phyloP scores from a whole-genome alignment of 1,284 basidiomycete species.

The Sanghuangporus weigelae region DNA sequence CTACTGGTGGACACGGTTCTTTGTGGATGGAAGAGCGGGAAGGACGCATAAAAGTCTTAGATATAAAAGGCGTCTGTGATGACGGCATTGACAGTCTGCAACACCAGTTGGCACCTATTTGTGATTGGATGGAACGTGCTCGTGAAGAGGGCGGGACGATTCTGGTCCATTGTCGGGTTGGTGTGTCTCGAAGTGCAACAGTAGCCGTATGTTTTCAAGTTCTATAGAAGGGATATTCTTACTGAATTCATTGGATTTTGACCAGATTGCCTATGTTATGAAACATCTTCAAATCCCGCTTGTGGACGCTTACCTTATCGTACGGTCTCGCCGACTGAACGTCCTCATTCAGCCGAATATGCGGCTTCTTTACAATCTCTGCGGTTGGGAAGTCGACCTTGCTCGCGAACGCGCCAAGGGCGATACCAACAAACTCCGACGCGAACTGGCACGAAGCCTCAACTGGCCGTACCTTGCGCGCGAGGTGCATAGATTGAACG shows the following conservation, averaged over 20 bases:
- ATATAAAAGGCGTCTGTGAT: constrained; percentile 87
- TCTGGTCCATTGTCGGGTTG: constrained; percentile 94
- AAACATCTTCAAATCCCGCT: constrained; percentile 84
- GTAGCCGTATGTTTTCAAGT: constrained; percentile 60
- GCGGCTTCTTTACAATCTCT: constrained; percentile 87
- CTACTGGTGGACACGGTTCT: constrained; percentile 59
- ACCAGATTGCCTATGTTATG: constrained; percentile 92
- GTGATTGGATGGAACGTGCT: constrained; percentile 91
- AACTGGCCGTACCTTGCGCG: constrained; percentile 77
- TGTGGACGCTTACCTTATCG: constrained; percentile 90
- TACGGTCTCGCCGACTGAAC: constrained; percentile 76
- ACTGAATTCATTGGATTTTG: neutral
- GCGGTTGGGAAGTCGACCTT: constrained; percentile 88
- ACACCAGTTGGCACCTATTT: constrained; percentile 81
- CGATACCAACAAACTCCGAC: constrained; percentile 42
- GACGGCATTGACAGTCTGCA: constrained; percentile 95
- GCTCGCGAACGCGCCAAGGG: constrained; percentile 59
- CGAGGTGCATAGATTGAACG: constrained; percentile 75
- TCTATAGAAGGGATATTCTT: neutral
- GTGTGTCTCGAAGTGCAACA: constrained; percentile 89
- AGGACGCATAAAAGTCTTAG: constrained; percentile 82
- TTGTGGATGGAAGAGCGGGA: constrained; percentile 84
- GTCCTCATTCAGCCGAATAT: constrained; percentile 94
- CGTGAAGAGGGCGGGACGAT: constrained; percentile 80
- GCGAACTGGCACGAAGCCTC: constrained; percentile 56